Evolutionary conservation across 805 yeast species (phyloP), one percentile per base, ranked within the genome.

Genomic region (Saccharomyces mikatae): DNA sequence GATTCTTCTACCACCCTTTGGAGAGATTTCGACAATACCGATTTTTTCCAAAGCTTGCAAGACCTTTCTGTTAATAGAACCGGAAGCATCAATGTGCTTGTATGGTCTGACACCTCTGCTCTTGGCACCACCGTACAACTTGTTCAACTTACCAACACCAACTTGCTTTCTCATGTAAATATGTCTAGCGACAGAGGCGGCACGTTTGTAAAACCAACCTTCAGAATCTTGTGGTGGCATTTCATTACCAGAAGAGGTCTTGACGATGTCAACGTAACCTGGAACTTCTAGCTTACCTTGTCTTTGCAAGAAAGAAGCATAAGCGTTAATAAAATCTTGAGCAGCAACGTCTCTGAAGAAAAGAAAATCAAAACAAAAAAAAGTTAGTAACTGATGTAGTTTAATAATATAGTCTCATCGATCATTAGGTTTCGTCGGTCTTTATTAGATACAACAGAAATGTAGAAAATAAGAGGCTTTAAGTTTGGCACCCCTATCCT

Each of bases 101-200:
- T 91, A 87, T 76, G 98, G 97, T 82, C 95, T 86, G 81, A 83
- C 82, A 79, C 99, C 99, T 82, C 97, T 92, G 96, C 90, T 92
- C 79, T 84, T 81, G 73, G 97, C 89, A 81, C 95, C 95, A 80
- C 99, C 99, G 92, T 92, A 94, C 72, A 89, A 82, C 82, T 89
- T 92, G 96, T 91, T 92, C 76, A 92, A 85, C 76, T 87, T 87
- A 83, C 98, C 98, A 71, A 91, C 95, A 87, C 99, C 99, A 71
- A 92, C 96, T 72, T 87, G 87, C 82, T 92, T 92, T 87, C 96
- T 89, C 81, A 92, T 83, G 96, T 94, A 94, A 80, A 92, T 84
- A 91, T 92, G 98, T 84, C 99, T 92, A 74, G 98, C 99, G 77
- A 90, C 89, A 60, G 98, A 91, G 73, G 99, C 99, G 72, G 98